phyloP scores from a whole-genome alignment of 2,329 filamentous ascomycete species.

The Fusarium pilosicola region DNA sequence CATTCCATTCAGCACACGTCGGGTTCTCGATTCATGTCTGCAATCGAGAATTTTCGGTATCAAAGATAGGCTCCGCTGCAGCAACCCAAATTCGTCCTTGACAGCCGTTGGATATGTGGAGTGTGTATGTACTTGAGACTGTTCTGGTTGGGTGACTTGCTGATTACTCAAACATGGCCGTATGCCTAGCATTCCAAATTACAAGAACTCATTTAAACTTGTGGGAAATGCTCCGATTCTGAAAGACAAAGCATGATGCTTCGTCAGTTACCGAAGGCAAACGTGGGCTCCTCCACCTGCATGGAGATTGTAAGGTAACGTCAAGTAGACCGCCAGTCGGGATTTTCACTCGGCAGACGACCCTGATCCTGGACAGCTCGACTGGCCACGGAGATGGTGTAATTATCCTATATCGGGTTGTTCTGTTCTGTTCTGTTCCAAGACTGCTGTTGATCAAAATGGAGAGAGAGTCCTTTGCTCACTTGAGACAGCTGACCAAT shows the following conservation, averaged over 20 bases:
- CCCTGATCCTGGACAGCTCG: conserved; percentile 23
- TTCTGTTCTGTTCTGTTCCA: conserved; percentile 12
- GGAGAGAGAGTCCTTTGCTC: background rate
- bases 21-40: background rate
- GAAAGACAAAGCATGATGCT: conserved; percentile 7
- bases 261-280: conserved; percentile 25
- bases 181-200: conserved; percentile 6
- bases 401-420: background rate
- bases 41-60: conserved; percentile 10
- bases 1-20: background rate
- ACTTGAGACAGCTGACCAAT: conserved; percentile 24
- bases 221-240: conserved; percentile 24
- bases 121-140: background rate
- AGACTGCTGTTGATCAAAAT: conserved; percentile 14
- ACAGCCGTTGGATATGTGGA: conserved; percentile 9
- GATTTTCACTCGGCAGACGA: conserved; percentile 32
- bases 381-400: background rate
- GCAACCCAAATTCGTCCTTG: background rate
- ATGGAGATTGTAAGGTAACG: conserved; percentile 22
- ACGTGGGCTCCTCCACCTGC: conserved; percentile 16
- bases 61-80: conserved; percentile 12
- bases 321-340: conserved; percentile 37
- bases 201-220: conserved; percentile 9
- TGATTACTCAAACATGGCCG: conserved; percentile 1
- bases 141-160: background rate